A percentile compares a stretch with the other conserved stretches of the same genome.
phyloP scores from a whole-genome alignment of 116 monocot genomes.

The Cymodocea nodosa region DNA sequence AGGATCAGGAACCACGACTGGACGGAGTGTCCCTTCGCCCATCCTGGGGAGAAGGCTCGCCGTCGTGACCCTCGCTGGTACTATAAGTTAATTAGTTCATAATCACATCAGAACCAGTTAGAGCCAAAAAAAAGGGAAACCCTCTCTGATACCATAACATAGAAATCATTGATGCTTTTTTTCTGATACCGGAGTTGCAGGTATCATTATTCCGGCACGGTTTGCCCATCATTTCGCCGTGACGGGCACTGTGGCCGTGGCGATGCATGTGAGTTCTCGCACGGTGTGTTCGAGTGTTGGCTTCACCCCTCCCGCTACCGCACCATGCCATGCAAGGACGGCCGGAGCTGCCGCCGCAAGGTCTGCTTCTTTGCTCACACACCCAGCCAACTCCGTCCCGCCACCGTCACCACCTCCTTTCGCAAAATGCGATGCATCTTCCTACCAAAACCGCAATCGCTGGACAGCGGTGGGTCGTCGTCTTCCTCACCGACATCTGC shows the following conservation, averaged over 20 bases:
- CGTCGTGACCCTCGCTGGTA: conserved; percentile 31
- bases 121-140: too few relatives aligned
- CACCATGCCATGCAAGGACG: conserved; percentile 62
- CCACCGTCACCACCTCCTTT: neutral
- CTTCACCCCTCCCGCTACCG: conserved; percentile 58
- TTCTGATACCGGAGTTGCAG: neutral
- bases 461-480: neutral
- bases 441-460: neutral
- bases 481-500: neutral
- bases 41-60: conserved; percentile 42
- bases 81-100: neutral
- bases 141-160: too few relatives aligned
- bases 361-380: conserved; percentile 73
- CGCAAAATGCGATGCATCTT: neutral
- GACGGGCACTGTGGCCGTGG: conserved; percentile 24
- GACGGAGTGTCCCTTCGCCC: conserved; percentile 55
- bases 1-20: conserved; percentile 42
- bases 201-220: conserved; percentile 26
- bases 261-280: conserved; percentile 44
- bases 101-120: neutral
- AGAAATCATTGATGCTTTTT: too few relatives aligned
- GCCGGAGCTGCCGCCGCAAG: conserved; percentile 27
- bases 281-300: conserved; percentile 68
- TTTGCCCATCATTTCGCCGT: conserved; percentile 36
- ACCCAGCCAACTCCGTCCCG: conserved; percentile 23